Percentiles rank a stretch among this genome's conserved stretches.
phyloP scores from a whole-genome alignment of 148 eudicot genomes.

The Tetragonia tetragonoides region DNA sequence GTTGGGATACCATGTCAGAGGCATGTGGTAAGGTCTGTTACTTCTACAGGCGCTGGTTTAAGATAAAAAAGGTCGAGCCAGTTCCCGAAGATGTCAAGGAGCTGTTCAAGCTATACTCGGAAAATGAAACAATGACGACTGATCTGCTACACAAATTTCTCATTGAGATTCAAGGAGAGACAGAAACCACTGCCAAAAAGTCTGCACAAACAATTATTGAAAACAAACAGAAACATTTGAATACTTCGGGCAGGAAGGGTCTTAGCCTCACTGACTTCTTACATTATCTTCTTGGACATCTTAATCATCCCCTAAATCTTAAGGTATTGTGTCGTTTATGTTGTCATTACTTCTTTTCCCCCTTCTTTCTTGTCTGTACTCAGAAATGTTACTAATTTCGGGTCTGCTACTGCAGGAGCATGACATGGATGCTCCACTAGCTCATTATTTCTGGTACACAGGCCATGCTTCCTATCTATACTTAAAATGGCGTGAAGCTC shows the following conservation, averaged over 20 bases:
- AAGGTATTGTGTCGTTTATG: background rate
- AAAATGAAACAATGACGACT: background rate
- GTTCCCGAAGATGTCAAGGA: constrained; percentile 12
- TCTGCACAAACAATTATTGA: constrained; percentile 30
- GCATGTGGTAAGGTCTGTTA: background rate
- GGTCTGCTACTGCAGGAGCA: constrained; percentile 32
- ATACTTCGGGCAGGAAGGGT: constrained; percentile 25
- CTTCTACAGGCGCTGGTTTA: constrained; percentile 9
- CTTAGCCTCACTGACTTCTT: constrained; percentile 39
- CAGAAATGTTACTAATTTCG: background rate
- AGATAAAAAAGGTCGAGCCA: background rate
- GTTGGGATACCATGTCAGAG: constrained; percentile 11
- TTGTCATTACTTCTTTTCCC: too few relatives aligned
- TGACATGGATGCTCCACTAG: constrained; percentile 38
- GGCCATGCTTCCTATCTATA: constrained; percentile 54
- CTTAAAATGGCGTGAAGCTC: constrained; percentile 36
- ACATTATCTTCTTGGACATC: constrained; percentile 39
- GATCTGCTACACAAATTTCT: constrained; percentile 20
- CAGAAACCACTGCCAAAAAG: constrained; percentile 11
- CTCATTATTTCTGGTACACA: constrained; percentile 54
- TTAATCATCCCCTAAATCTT: constrained; percentile 34
- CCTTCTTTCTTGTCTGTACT: too few relatives aligned
- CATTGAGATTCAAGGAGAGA: constrained; percentile 31
- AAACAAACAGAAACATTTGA: constrained; percentile 17
- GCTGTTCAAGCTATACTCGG: background rate